Percentiles rank a stretch among this genome's conserved stretches.
Conservation (phyloP, 202 grass and related monocot genomes). For the Setaria viridis region DNA sequence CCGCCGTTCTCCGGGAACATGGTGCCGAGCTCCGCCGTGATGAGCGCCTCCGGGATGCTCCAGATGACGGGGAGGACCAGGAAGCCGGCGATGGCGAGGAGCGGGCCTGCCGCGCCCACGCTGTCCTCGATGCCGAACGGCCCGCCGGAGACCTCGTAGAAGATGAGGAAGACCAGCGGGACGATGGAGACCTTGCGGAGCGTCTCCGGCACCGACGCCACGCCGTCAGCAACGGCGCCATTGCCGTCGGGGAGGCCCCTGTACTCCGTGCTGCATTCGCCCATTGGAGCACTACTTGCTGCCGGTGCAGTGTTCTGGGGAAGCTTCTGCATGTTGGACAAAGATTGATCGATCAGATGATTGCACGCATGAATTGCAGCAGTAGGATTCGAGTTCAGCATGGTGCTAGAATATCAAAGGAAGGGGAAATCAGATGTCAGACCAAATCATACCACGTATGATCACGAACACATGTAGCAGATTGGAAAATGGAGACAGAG, state of each 20-base stretch:
- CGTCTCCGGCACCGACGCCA: background rate
- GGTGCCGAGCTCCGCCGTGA: slow-evolving; percentile 78
- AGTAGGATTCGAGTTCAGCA: background rate
- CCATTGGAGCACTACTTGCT: slow-evolving; percentile 36
- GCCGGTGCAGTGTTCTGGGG: slow-evolving; percentile 25
- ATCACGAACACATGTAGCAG: background rate
- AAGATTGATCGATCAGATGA: background rate
- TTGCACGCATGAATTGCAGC: background rate
- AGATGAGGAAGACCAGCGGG: slow-evolving; percentile 77
- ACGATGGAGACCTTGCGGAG: slow-evolving; percentile 60
- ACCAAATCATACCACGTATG: background rate
- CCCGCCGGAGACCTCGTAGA: slow-evolving; percentile 79
- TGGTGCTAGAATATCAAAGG: background rate
- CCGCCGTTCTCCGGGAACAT: slow-evolving; percentile 86
- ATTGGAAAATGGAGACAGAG: background rate
- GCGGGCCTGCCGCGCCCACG: slow-evolving; percentile 65
- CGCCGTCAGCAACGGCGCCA: background rate
- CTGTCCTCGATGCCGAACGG: slow-evolving; percentile 79
- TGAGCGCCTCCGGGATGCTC: slow-evolving; percentile 74
- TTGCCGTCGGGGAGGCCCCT: slow-evolving; percentile 37
- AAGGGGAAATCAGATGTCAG: background rate
- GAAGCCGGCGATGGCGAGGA: slow-evolving; percentile 71
- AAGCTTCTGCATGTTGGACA: slow-evolving; percentile 47
- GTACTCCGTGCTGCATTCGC: slow-evolving; percentile 47
- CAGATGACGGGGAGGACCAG: slow-evolving; percentile 65